These are phyloP conservation scores for Mucor saturninus DNA, from an alignment of 371 early-diverging fungal species.

Conservation along the genomic window DNA sequence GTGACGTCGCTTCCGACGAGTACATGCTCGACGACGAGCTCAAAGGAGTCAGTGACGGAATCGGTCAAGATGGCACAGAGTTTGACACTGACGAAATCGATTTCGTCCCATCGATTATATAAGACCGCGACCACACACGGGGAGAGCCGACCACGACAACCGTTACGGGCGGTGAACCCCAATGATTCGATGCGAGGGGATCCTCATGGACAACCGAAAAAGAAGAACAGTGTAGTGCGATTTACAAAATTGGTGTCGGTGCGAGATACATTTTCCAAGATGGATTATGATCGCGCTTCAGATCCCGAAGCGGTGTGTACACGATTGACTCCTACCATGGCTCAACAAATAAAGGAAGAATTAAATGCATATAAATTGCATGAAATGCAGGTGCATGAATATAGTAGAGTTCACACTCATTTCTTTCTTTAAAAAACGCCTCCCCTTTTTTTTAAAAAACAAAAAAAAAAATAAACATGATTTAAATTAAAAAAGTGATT, in stretches of 20 bases:
- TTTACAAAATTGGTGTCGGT: constrained; percentile 41
- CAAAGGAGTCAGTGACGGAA: neutral
- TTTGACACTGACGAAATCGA: constrained; percentile 15
- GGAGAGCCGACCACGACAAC: neutral
- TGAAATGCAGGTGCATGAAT: constrained; percentile 80
- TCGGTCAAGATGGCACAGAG: neutral
- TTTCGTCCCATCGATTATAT: constrained; percentile 21
- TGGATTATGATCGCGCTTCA: constrained; percentile 73
- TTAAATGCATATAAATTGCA: constrained; percentile 73
- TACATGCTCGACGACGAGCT: neutral
- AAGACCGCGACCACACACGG: neutral
- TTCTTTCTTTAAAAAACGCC: constrained; percentile 47
- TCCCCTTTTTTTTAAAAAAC: neutral
- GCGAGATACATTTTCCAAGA: constrained; percentile 65
- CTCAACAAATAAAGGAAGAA: constrained; percentile 73
- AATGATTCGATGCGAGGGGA: constrained; percentile 7
- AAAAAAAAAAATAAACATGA: neutral
- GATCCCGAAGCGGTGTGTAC: constrained; percentile 61
- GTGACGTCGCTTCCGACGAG: neutral
- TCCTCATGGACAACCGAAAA: neutral
- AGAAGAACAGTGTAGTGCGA: constrained; percentile 16
- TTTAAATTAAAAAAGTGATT: neutral
- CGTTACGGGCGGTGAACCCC: constrained; percentile 13
- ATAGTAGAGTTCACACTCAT: constrained; percentile 70
- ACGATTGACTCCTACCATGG: constrained; percentile 63